Evolutionary conservation across 305 asterid genomes (phyloP).

Genomic region (Plantago rigida): DNA sequence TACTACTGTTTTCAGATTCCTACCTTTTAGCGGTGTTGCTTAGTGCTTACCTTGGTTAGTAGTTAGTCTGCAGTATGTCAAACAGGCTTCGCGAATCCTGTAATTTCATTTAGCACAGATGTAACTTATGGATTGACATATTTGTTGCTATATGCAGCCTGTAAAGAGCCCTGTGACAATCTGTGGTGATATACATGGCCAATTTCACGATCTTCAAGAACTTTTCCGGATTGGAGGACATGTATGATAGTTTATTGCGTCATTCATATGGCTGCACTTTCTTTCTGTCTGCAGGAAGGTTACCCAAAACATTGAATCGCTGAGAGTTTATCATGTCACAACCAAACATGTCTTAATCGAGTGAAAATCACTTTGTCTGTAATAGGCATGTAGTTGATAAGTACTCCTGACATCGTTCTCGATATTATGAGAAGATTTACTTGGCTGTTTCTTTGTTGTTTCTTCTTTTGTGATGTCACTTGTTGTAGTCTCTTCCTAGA

Average conservation of each 20-base stretch:
- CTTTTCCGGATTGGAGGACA: slow-evolving; percentile 98
- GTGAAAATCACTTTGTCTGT: too few relatives aligned
- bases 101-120: too few relatives aligned
- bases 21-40: too few relatives aligned
- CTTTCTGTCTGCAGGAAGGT: slow-evolving; percentile 10
- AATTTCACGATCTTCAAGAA: slow-evolving; percentile 93
- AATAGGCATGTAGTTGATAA: slow-evolving; percentile 17
- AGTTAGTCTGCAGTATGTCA: too few relatives aligned
- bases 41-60: too few relatives aligned
- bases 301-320: slow-evolving; percentile 13
- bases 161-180: slow-evolving; percentile 96
- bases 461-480: too few relatives aligned
- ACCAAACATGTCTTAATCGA: too few relatives aligned
- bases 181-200: slow-evolving; percentile 98
- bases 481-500: too few relatives aligned
- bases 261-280: slow-evolving; percentile 21
- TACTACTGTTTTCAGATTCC: neutral
- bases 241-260: slow-evolving; percentile 40
- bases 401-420: too few relatives aligned
- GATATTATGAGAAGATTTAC: too few relatives aligned
- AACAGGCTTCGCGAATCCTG: too few relatives aligned
- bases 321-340: neutral
- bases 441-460: neutral
- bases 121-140: neutral
- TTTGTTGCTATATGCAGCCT: slow-evolving; percentile 58